These are phyloP conservation scores for Begonia fuchsioides DNA, from an alignment of 306 rosid species.

Conservation along the genomic window DNA sequence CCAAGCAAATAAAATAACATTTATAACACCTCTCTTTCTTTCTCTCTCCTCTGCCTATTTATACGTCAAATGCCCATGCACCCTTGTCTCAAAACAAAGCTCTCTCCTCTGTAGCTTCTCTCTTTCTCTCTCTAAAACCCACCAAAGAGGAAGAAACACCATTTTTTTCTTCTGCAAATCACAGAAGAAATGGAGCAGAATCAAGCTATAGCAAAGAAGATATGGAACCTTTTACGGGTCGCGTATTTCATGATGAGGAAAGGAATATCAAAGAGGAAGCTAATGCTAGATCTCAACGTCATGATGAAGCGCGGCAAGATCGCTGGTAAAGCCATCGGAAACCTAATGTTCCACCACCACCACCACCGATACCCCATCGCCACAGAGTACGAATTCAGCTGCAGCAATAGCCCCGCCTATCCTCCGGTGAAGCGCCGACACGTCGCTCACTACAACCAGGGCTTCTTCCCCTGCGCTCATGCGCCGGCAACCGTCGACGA, in stretches of 20 bases:
- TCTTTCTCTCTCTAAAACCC: slow-evolving; percentile 13
- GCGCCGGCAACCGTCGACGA: slow-evolving; percentile 38
- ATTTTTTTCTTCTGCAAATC: background rate
- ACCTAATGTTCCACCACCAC: slow-evolving; percentile 47
- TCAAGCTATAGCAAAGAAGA: slow-evolving; percentile 9
- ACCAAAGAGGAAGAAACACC: background rate
- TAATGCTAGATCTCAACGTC: slow-evolving; percentile 48
- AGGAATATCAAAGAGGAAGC: slow-evolving; percentile 51
- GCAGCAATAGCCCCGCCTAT: slow-evolving; percentile 59
- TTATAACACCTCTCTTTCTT: background rate
- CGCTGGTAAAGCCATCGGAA: slow-evolving; percentile 65
- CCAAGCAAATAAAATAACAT: no score
- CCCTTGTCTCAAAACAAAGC: slow-evolving; percentile 7
- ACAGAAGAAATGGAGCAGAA: slow-evolving; percentile 22
- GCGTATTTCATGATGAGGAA: slow-evolving; percentile 22
- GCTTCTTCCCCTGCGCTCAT: slow-evolving; percentile 40
- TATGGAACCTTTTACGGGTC: slow-evolving; percentile 2
- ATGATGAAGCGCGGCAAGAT: slow-evolving; percentile 72
- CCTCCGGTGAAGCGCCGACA: slow-evolving; percentile 32
- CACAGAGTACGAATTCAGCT: slow-evolving; percentile 82
- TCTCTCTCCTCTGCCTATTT: slow-evolving; percentile 5
- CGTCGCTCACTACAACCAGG: slow-evolving; percentile 6
- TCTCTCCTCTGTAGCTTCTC: background rate
- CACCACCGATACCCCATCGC: slow-evolving; percentile 2
- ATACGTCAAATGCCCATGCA: slow-evolving; percentile 6